Evolutionary conservation across 2,329 filamentous ascomycete species (phyloP).

Genomic region (Trichoderma oligosporum): DNA sequence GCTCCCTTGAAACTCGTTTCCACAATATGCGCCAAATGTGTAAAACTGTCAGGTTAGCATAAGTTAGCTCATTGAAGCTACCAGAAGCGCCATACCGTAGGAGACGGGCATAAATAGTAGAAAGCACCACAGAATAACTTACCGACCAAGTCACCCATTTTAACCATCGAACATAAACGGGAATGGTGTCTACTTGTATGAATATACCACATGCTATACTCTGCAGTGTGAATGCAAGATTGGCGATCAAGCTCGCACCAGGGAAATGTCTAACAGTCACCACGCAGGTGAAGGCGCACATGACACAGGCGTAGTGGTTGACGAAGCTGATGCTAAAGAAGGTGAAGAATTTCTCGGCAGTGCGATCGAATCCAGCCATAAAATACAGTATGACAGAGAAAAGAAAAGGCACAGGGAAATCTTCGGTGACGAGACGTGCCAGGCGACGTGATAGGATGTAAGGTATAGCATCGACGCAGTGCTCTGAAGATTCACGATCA

Average conservation of each 20-base stretch:
- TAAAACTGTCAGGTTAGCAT: conserved; percentile 54
- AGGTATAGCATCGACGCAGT: conserved; percentile 64
- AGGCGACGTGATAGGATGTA: conserved; percentile 68
- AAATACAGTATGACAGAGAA: conserved; percentile 73
- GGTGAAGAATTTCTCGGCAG: conserved; percentile 62
- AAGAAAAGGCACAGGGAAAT: conserved; percentile 67
- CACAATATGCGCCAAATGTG: conserved; percentile 64
- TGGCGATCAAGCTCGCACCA: conserved; percentile 67
- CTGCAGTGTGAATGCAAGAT: conserved; percentile 69
- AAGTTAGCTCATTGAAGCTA: not conserved
- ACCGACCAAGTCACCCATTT: conserved; percentile 63
- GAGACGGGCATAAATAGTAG: not conserved
- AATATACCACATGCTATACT: conserved; percentile 74
- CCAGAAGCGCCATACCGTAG: not conserved
- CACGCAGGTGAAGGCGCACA: conserved; percentile 66
- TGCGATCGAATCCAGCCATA: conserved; percentile 68
- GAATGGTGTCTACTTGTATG: conserved; percentile 68
- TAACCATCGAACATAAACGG: conserved; percentile 73
- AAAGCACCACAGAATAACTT: conserved; percentile 26
- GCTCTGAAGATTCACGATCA: conserved; percentile 70
- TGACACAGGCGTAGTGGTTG: conserved; percentile 70
- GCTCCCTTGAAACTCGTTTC: conserved; percentile 67
- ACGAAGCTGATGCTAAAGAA: conserved; percentile 67
- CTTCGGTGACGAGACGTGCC: conserved; percentile 66
- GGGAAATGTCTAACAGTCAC: conserved; percentile 64